Conservation (phyloP, 2,329 filamentous ascomycete genomes). For the Fusarium palustre region DNA sequence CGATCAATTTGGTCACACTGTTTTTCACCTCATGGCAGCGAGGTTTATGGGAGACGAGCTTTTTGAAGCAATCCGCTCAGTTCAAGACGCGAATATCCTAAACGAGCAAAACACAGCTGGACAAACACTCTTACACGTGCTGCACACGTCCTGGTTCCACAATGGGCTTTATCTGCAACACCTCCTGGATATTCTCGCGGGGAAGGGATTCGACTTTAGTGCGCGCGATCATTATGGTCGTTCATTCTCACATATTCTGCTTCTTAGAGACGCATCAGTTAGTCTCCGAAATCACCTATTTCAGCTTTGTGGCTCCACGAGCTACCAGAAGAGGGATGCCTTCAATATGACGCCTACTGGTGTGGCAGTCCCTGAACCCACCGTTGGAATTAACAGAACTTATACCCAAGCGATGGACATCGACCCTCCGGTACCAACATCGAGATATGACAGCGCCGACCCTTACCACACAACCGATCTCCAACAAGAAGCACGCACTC, state of each 20-base stretch:
- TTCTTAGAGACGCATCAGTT: slow-evolving; percentile 47
- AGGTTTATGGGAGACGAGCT: slow-evolving; percentile 48
- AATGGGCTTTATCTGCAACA: slow-evolving; percentile 43
- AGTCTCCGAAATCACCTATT: slow-evolving; percentile 47
- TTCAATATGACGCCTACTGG: slow-evolving; percentile 54
- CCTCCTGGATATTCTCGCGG: slow-evolving; percentile 43
- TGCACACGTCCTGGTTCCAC: slow-evolving; percentile 53
- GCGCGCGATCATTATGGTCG: slow-evolving; percentile 63
- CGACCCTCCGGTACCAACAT: slow-evolving; percentile 36
- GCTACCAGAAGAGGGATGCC: slow-evolving; percentile 60
- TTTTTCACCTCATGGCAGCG: slow-evolving; percentile 60
- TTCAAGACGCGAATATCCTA: slow-evolving; percentile 38
- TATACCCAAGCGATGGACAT: slow-evolving; percentile 39
- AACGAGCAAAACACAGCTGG: slow-evolving; percentile 56
- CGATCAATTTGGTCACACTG: slow-evolving; percentile 62
- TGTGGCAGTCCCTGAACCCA: slow-evolving; percentile 7
- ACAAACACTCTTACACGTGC: slow-evolving; percentile 63
- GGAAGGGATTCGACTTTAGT: slow-evolving; percentile 50
- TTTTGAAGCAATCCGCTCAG: slow-evolving; percentile 41
- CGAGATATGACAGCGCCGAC: slow-evolving; percentile 2
- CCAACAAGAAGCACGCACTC: slow-evolving; percentile 35
- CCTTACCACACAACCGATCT: slow-evolving; percentile 22
- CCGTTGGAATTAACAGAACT: slow-evolving; percentile 6
- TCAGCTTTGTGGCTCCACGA: slow-evolving; percentile 48
- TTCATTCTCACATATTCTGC: slow-evolving; percentile 62